Percentiles rank a stretch among this genome's conserved stretches.
Conservation (phyloP, 495 filamentous ascomycete species). For the Daldinia bambusicola region DNA sequence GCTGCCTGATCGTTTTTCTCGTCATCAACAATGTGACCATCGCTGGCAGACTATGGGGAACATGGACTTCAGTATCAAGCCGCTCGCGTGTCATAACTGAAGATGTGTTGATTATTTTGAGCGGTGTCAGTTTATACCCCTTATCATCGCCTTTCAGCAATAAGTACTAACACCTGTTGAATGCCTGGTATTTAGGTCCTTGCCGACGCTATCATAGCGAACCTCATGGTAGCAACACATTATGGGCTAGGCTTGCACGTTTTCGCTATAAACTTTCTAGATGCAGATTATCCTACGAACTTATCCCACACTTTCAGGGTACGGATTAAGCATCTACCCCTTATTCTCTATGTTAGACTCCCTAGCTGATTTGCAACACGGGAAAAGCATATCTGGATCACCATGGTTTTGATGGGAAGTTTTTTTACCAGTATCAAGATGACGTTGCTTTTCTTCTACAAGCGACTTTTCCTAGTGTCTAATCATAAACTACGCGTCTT, state of each 20-base stretch:
- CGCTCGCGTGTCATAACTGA: constrained; percentile 36
- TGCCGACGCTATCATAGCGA: constrained; percentile 44
- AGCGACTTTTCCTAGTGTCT: constrained; percentile 43
- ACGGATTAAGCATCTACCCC: neutral
- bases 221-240: constrained; percentile 45
- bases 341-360: neutral
- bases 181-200: constrained; percentile 22
- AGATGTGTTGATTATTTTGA: constrained; percentile 38
- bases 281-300: constrained; percentile 42
- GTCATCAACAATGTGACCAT: constrained; percentile 41
- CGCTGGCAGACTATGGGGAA: constrained; percentile 41
- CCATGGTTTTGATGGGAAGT: constrained; percentile 42
- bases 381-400: constrained; percentile 45
- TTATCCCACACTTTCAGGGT: constrained; percentile 43
- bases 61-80: constrained; percentile 34
- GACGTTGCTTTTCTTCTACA: constrained; percentile 50
- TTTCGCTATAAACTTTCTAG: constrained; percentile 38
- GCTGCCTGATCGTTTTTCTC: constrained; percentile 37
- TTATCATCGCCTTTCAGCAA: neutral
- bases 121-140: constrained; percentile 35
- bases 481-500: constrained; percentile 44
- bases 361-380: constrained; percentile 14
- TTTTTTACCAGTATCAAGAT: constrained; percentile 47
- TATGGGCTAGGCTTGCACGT: constrained; percentile 49
- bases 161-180: constrained; percentile 8